phyloP scores from a whole-genome alignment of 2,329 filamentous ascomycete species.

The Rutstroemia sp. region DNA sequence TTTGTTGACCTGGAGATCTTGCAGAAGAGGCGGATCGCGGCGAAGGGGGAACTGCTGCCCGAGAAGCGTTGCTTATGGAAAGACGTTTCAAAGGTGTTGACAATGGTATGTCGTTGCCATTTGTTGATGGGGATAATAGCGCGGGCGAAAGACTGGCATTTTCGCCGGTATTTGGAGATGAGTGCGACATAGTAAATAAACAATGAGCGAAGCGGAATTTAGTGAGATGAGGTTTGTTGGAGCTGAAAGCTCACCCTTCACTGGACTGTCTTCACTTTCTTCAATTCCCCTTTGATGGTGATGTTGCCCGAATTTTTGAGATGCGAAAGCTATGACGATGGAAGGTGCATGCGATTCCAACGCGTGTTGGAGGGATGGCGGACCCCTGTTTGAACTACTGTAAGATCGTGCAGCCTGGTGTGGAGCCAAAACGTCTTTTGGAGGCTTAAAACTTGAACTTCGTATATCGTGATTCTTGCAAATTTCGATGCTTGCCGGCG shows the following conservation, averaged over 20 bases:
- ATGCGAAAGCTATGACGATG: slow-evolving; percentile 7
- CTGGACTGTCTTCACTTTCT: slow-evolving; percentile 1
- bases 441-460: too few species aligned
- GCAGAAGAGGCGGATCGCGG: slow-evolving; percentile 12
- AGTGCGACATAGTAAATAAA: slow-evolving; percentile 9
- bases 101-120: slow-evolving; percentile 15
- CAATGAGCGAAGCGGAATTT: not conserved
- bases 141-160: slow-evolving; percentile 9
- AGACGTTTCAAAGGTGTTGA: slow-evolving; percentile 37
- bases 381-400: not conserved
- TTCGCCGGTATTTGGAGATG: slow-evolving; percentile 9
- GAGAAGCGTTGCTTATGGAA: slow-evolving; percentile 19
- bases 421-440: not conserved
- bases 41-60: slow-evolving; percentile 15
- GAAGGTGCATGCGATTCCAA: not conserved
- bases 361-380: not conserved
- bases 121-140: slow-evolving; percentile 15
- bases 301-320: not conserved
- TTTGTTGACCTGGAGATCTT: slow-evolving; percentile 9
- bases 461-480: too few species aligned
- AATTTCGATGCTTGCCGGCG: too few species aligned
- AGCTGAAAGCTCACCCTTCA: slow-evolving; percentile 8
- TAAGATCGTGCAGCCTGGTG: not conserved
- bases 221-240: not conserved
- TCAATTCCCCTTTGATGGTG: not conserved